Conservation (phyloP, 148 eudicot genomes). For the Arctostaphylos glauca region DNA sequence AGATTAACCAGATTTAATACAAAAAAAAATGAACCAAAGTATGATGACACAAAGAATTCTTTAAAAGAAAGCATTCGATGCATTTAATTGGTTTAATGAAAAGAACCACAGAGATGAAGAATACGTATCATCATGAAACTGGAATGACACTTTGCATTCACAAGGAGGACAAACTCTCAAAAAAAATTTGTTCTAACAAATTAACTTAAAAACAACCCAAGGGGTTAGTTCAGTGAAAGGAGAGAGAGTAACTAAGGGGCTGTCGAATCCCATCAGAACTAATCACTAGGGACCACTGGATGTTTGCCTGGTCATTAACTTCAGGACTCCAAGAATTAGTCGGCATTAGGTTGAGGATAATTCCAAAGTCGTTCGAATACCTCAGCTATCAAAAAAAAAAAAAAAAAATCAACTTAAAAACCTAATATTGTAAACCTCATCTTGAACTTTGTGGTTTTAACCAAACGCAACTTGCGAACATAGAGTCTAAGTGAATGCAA, state of each 20-base stretch:
- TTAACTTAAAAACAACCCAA: not conserved
- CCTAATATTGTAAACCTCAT: not conserved
- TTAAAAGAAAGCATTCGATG: not conserved
- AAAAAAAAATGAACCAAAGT: not conserved
- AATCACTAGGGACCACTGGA: no score
- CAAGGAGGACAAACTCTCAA: not conserved
- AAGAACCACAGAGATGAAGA: not conserved
- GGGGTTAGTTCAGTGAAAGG: no score
- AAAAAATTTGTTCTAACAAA: not conserved
- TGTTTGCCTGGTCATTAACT: no score
- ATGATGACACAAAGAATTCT: not conserved
- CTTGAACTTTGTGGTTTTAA: not conserved
- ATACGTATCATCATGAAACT: not conserved
- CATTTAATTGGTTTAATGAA: not conserved
- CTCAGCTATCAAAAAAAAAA: not conserved
- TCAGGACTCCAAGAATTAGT: no score
- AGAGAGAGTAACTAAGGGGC: no score
- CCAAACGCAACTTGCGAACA: not conserved
- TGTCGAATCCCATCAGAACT: no score
- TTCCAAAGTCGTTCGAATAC: no score
- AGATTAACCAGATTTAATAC: slow-evolving; percentile 11
- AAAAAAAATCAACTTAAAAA: not conserved
- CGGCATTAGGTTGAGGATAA: no score
- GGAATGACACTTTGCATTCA: not conserved
- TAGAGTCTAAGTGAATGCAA: not conserved